Evolutionary conservation across 306 rosid genomes (phyloP), one percentile per base, ranked within the genome.

Genomic region (Mimosa bimucronata): DNA sequence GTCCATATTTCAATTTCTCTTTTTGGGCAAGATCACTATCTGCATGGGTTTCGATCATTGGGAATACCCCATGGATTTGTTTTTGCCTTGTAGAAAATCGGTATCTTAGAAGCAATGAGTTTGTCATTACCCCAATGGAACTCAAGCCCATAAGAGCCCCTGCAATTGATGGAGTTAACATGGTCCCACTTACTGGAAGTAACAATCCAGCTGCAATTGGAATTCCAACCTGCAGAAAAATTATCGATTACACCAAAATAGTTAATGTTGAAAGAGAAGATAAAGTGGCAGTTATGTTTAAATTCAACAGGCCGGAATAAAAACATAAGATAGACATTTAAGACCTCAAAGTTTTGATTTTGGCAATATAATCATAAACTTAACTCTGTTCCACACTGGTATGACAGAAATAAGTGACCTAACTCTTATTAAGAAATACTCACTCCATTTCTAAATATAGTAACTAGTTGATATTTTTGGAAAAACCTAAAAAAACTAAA

Each of bases 81-180:
- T 85, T 87, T 80, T 86, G 94, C 85, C 83, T 83, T 48, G 85
- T 77, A 55, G 97, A 86, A 81, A 91, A 92, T 73, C 82, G 91
- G 79, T 79, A 83, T 84, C 98, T 92, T 81, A 94, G 77, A 79
- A 91, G 86, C 68, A 94, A 85, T 2, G 97, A 94, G 91, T 94
- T 94, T 57, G 91, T 86, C 89, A 89, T 91, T 79, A 94, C 98
- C 40, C 97, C 97, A 48, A 92, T 77, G 79, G 97, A 94, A 84
- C 97, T 91, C 79, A 94, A 77, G 34, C 97, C 97, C 98, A 94
- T 91, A 50, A 94, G 92, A 23, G 97, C 98, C 81, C 98, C 98
- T 6, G 98, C 98, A 61, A 94, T 94, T 64, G 97, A 94, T 61
- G 98, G 98, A 79, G 95, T 94, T 86, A 94, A 85, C 83, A 92